These are phyloP conservation scores for Silene coronaria DNA, from an alignment of 179 eudicot genomes.

Conservation along the genomic window DNA sequence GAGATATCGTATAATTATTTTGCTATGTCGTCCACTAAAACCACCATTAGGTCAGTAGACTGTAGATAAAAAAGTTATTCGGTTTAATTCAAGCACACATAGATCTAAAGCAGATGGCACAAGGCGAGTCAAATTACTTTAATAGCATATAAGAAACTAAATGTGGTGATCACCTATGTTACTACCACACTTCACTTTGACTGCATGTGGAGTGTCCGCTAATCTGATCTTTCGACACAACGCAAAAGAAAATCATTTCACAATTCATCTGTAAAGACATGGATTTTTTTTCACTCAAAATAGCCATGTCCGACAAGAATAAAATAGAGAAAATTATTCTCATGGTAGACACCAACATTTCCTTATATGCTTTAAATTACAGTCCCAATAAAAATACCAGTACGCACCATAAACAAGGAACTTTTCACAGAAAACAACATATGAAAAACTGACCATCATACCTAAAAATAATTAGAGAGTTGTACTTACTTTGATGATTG, in stretches of 20 bases:
- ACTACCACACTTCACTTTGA: no score
- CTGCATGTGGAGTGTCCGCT: no score
- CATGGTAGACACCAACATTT: not conserved
- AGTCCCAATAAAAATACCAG: not conserved
- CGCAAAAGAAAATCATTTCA: no score
- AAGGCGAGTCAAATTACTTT: not conserved
- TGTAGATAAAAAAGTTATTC: not conserved
- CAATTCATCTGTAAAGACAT: no score
- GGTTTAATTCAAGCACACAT: not conserved
- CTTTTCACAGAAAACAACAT: not conserved
- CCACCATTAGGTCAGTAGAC: not conserved
- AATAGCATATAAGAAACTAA: not conserved
- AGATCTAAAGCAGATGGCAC: not conserved
- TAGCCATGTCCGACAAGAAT: not conserved
- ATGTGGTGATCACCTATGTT: not conserved
- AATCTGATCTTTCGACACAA: no score
- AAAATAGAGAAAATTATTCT: not conserved
- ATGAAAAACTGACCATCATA: not conserved
- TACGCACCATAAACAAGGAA: not conserved
- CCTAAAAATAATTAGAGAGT: constrained; percentile 1
- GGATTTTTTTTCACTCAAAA: no score
- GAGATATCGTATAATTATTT: not conserved
- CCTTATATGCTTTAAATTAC: not conserved
- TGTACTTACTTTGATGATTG: constrained; percentile 24
- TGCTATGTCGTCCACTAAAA: not conserved